Base-by-base conservation (phyloP, 805 yeast genomes). In the Saccharomycopsis schoenii region DNA sequence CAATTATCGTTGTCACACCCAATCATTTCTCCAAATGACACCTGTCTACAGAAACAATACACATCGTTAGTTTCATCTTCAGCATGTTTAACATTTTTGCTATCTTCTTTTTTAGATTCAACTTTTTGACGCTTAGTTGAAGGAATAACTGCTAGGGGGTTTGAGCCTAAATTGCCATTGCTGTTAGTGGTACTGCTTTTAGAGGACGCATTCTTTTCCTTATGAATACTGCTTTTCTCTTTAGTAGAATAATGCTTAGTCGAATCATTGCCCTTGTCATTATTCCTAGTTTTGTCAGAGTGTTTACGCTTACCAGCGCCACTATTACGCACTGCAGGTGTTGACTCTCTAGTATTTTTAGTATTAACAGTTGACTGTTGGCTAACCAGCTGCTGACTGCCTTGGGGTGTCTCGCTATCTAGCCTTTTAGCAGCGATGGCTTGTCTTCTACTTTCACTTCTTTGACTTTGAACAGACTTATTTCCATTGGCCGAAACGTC, bases 21-120 rank as follows among this genome's bases (percentile, higher is more conserved):
- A 63, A 94, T 97, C 99, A 94, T 94, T 69, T 94, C 98, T 19
- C 99, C 99, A 70, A 88, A 94, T 4, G 97, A 93, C 0, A 92
- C 96, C 71, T 92, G 97, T 71, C 91, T 89, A 75, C 99, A 94
- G 75, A 93, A 92, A 73, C 99, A 94, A 50, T 62, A 64, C 2
- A 61, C 63, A 34, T 58, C 63, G 43, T 63, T 59, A 34, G 54
- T 60, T 19, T 58, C 57, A 17, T 59, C 64, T 40, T 59, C 66
- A 14, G 60, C 62, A 17, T 63, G 58, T 57, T 60, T 37, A 37
- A 55, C 15, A 54, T 21, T 15, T 51, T 47, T 47, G n/a, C 34
- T 47, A 15, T 47, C 52, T 21, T 47, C 52, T 4, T 24, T 47
- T 24, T 47, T 47, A 10, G 29, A 21, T 2, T 47, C 52, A 21